Percentiles rank a stretch among this genome's conserved stretches.
Evolutionary conservation across 2,329 filamentous ascomycete species (phyloP).

Genomic region (Aureobasidium mangrovei): DNA sequence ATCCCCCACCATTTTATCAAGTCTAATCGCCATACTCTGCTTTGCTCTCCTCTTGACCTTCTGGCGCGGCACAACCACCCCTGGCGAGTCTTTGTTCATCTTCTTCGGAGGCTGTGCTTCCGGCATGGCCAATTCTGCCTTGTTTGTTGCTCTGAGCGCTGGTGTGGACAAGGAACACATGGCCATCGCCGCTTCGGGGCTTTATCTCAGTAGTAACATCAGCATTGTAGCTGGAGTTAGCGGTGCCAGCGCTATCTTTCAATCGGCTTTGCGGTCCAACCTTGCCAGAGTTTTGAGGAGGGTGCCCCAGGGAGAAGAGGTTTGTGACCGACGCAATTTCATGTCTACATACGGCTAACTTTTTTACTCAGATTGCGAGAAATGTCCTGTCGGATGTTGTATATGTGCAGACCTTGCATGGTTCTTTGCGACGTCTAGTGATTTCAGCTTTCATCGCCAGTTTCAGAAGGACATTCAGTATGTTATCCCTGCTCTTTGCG

Average conservation of each 20-base stretch:
- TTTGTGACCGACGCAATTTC: neutral
- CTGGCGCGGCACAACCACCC: conserved; percentile 53
- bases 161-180: conserved; percentile 38
- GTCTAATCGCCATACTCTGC: conserved; percentile 40
- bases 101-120: conserved; percentile 48
- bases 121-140: conserved; percentile 37
- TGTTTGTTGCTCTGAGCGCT: conserved; percentile 43
- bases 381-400: conserved; percentile 19
- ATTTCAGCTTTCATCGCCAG: neutral
- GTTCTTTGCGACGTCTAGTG: conserved; percentile 14
- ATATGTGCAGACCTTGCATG: conserved; percentile 30
- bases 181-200: conserved; percentile 41
- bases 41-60: conserved; percentile 46
- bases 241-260: conserved; percentile 30
- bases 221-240: conserved; percentile 35
- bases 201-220: conserved; percentile 39
- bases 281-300: conserved; percentile 26
- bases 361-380: conserved; percentile 10
- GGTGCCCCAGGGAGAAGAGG: conserved; percentile 23
- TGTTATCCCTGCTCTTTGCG: neutral
- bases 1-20: conserved; percentile 42
- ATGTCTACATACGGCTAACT: conserved; percentile 15
- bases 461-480: conserved; percentile 8
- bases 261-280: conserved; percentile 27
- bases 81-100: conserved; percentile 51